Evolutionary conservation across 2,329 filamentous ascomycete species (phyloP), one percentile per base, ranked within the genome.

Genomic region (Cylindrodendrum hubeiense): DNA sequence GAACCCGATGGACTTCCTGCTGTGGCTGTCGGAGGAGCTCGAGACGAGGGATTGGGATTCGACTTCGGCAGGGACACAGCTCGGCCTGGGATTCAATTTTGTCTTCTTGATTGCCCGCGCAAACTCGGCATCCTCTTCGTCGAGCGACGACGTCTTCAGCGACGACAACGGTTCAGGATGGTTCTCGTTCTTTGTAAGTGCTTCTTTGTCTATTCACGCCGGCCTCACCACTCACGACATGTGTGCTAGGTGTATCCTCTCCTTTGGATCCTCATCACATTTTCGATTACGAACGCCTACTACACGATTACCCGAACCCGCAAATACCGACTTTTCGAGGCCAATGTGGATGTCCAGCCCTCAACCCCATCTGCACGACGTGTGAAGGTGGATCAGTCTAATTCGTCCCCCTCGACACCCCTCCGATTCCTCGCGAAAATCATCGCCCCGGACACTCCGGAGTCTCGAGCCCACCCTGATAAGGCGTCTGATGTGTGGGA

Each of bases 21-120:
- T 99, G 19, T 97, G 94, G 92, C 80, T 97, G 2, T 97, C 93
- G 0, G 95, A 98, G 78, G 93, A 97, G 81, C 87, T 99, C 65
- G 95, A 98, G 77, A 94, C 94, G 28, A 91, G 92, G 76, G 93
- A 97, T 73, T 97, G 94, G 90, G 93, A 98, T 72, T 93, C 95
- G 21, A 91, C 93, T 71, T 82, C 90, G 37, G 91, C 93, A 78
- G 92, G 93, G 26, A 88, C 90, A 5, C 90, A 93, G 55, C 83
- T 97, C 19, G 95, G 94, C 5, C 72, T 97, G 28, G 86, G 78
- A 0, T 84, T 95, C 73, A 98, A 98, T 79, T 81, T 97, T 43
- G 71, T 91, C 33, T 95, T 97, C 77, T 84, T 98, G 58, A 81
- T 98, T 68, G 92, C 94, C 30, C 89, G 94, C 72, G 94, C 94